These are phyloP conservation scores for Sugiyamaella pinicola DNA, from an alignment of 1,139 yeast genomes.

Conservation along the genomic window DNA sequence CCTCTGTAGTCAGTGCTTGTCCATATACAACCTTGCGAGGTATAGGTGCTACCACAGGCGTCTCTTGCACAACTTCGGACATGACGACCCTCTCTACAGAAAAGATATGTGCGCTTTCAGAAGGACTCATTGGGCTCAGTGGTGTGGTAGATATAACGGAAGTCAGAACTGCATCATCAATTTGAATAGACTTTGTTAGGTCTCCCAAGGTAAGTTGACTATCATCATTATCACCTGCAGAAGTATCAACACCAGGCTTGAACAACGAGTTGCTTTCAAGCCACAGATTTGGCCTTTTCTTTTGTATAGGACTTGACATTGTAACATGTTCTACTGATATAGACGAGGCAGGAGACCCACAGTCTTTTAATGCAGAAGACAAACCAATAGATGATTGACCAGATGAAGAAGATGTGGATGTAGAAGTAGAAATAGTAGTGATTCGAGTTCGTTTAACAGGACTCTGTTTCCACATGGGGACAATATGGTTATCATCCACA, in stretches of 20 bases:
- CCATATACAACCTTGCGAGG: constrained; percentile 12
- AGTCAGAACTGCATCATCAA: not conserved
- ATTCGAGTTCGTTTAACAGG: not conserved
- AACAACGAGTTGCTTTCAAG: not conserved
- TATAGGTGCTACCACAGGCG: not conserved
- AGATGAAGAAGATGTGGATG: constrained; percentile 10
- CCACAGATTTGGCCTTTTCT: constrained; percentile 5
- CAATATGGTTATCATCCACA: not conserved
- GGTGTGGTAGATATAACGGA: not conserved
- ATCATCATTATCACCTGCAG: not conserved
- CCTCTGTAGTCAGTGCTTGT: constrained; percentile 15
- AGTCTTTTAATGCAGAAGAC: constrained; percentile 9
- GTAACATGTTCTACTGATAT: constrained; percentile 4
- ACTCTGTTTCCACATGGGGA: constrained; percentile 1
- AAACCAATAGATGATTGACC: constrained; percentile 2
- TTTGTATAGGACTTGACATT: constrained; percentile 9
- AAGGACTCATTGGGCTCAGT: constrained; percentile 7
- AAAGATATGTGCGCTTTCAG: constrained; percentile 14
- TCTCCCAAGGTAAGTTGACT: not conserved
- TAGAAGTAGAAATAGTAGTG: not conserved
- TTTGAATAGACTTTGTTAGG: not conserved
- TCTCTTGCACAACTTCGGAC: constrained; percentile 3
- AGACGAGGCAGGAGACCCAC: constrained; percentile 11
- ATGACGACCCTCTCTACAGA: constrained; percentile 15
- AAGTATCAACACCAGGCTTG: not conserved